These are phyloP conservation scores for Panaeolus cyanescens DNA, from an alignment of 768 basidiomycete species.

Conservation along the genomic window DNA sequence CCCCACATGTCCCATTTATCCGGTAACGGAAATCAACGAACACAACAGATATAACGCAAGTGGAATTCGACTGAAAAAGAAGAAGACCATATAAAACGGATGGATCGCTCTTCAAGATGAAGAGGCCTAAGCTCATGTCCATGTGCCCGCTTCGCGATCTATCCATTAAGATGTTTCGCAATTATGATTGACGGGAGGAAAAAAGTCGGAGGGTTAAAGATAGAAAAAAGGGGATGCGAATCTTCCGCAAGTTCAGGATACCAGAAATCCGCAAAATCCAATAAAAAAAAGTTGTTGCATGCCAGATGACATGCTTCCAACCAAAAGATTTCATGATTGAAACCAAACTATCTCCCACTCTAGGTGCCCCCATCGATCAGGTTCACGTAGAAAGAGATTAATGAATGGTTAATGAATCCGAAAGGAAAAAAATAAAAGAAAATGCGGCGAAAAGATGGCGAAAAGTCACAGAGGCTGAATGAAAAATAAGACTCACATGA, in stretches of 20 bases:
- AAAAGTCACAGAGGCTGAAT: neutral
- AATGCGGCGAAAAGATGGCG: conserved; percentile 6
- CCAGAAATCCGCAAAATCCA: neutral
- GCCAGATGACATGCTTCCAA: neutral
- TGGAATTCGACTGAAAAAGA: neutral
- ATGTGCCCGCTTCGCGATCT: neutral
- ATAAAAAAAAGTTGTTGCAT: neutral
- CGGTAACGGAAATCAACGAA: neutral
- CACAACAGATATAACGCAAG: neutral
- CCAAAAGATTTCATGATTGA: neutral
- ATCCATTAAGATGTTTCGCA: conserved; percentile 1
- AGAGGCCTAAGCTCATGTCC: neutral
- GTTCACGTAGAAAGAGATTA: neutral
- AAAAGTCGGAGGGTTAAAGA: neutral
- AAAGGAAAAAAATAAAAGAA: conserved; percentile 10
- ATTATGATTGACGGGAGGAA: neutral
- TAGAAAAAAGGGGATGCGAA: neutral
- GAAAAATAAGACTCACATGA: conserved; percentile 67
- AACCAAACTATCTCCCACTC: neutral
- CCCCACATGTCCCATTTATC: neutral
- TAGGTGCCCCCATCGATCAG: neutral
- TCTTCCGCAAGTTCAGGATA: neutral
- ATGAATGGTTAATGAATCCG: neutral
- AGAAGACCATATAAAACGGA: neutral
- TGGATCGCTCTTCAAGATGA: neutral